Evolutionary conservation across 345 rosid genomes (phyloP), one percentile per base, ranked within the genome.

Genomic region (Brassica carinata): DNA sequence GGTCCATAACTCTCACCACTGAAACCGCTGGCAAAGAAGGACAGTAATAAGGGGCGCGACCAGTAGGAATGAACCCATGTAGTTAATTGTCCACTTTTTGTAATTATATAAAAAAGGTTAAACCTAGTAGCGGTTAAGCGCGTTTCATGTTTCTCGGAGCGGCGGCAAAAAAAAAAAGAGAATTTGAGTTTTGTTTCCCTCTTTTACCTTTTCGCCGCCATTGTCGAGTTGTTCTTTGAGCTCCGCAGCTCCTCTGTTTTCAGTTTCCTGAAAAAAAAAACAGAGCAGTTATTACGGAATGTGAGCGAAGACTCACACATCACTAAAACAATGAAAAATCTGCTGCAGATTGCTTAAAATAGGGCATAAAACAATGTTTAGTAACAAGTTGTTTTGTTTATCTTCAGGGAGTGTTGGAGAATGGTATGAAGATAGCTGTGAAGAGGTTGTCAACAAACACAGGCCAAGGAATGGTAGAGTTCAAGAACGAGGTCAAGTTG

Each of bases 151-250:
- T 62, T 51, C 75, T n/a, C 45, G 3, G 72, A 74, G 67, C 71
- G 67, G 83, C 75, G 71, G 75, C 73, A 75, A 81, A 69, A 18
- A 30, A 14, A 14, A 63, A 27, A 19, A 3, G 0, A 29, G 17
- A 36, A 36, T 71, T 62, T 19, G 43, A 55, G 57, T 71, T 70
- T 59, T 58, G 29, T 57, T 34, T 15, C 33, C n/a, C 43, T 48
- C 61, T 73, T 73, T 85, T 38, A 89, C 94, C 90, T 89, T 8
- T 72, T 84, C 68, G 79, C 90, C 95, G 83, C 94, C 95, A 92
- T 90, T 82, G 90, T 77, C 82, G 94, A 76, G 89, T 83, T 87
- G 64, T 72, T 82, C 33, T 55, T 57, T 3, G 87, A 88, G 90
- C 86, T 86, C 89, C 84, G 86, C 75, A 83, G 18, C 89, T 77